phyloP scores from a whole-genome alignment of 2,329 filamentous ascomycete genomes.

The Pestalotiopsis sp. region DNA sequence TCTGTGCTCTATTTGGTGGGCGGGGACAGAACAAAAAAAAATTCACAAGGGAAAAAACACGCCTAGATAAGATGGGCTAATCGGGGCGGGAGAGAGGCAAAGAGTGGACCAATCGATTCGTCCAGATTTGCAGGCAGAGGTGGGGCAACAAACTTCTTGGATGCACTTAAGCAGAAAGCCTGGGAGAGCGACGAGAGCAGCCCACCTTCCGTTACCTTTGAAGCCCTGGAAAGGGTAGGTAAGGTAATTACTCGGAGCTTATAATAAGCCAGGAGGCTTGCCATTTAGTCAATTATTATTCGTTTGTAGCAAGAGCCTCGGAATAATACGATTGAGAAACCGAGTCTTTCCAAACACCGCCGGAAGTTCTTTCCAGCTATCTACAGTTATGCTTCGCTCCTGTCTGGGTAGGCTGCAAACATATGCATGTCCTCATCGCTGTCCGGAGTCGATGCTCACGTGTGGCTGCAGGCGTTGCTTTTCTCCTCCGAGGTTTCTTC shows the following conservation, averaged over 20 bases:
- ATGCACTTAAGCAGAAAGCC: background rate
- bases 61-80: background rate
- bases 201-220: background rate
- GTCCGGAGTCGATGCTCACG: background rate
- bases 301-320: background rate
- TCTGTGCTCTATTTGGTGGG: conserved; percentile 2
- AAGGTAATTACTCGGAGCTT: background rate
- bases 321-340: background rate
- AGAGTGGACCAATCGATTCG: conserved; percentile 7
- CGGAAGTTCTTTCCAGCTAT: background rate
- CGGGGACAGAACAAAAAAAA: conserved; percentile 6
- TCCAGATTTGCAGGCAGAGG: conserved; percentile 12
- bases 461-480: background rate
- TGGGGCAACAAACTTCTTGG: conserved; percentile 1
- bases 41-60: conserved; percentile 22
- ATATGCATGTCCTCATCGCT: background rate
- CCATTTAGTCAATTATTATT: background rate
- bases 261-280: background rate
- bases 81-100: background rate
- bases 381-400: background rate
- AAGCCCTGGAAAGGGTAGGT: background rate
- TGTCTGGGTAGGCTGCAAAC: background rate
- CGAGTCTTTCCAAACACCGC: background rate
- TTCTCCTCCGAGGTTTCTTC: background rate
- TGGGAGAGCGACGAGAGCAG: background rate